These are phyloP conservation scores for Periconia sp. DNA, from an alignment of 2,329 filamentous ascomycete species.

Conservation along the genomic window DNA sequence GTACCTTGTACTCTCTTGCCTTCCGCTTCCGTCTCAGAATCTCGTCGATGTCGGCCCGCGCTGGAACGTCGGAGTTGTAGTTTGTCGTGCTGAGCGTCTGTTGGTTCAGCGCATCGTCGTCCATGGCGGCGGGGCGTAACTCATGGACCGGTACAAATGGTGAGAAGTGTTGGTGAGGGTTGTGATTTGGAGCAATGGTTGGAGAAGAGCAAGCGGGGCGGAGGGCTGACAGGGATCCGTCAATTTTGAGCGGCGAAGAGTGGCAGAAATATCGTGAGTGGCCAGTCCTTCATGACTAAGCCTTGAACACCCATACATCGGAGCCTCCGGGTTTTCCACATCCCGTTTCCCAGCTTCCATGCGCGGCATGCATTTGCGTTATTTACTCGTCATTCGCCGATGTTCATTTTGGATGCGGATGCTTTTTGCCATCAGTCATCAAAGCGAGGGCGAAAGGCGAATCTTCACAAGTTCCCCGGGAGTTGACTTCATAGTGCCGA, in stretches of 20 bases:
- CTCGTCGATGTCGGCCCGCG: constrained; percentile 56
- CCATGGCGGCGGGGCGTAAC: constrained; percentile 31
- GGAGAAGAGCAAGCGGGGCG: constrained; percentile 10
- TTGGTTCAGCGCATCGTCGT: constrained; percentile 33
- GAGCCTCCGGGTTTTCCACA: too few species aligned
- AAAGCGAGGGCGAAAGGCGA: too few species aligned
- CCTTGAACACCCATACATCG: too few species aligned
- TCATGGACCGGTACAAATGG: constrained; percentile 22
- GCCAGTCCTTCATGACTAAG: too few species aligned
- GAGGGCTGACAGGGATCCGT: neutral
- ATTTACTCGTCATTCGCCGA: too few species aligned
- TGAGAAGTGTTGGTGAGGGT: constrained; percentile 15
- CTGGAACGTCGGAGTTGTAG: constrained; percentile 42
- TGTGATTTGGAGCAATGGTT: constrained; percentile 1
- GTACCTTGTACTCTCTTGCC: constrained; percentile 57
- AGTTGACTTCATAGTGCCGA: too few species aligned
- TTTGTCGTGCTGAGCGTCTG: constrained; percentile 25
- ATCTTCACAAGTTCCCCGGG: too few species aligned
- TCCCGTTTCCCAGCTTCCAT: too few species aligned
- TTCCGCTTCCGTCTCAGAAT: constrained; percentile 58
- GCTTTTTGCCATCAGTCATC: too few species aligned
- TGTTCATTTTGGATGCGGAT: too few species aligned
- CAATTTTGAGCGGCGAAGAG: constrained; percentile 1
- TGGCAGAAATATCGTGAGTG: constrained; percentile 3
- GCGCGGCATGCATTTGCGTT: too few species aligned